Base-by-base conservation (phyloP, 306 rosid genomes). In the Abrus pulchellus region DNA sequence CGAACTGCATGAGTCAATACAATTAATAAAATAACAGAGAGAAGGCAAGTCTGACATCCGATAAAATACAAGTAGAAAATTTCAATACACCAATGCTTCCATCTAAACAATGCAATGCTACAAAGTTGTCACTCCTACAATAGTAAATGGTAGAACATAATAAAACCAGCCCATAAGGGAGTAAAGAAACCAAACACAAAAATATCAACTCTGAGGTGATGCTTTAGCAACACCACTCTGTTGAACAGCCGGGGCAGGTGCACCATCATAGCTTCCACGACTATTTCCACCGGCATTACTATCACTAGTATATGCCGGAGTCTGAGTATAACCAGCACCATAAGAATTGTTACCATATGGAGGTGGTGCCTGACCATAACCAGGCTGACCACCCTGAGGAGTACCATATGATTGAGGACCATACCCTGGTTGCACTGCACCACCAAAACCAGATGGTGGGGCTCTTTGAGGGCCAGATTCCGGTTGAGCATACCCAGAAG, bases 351-450 rank as follows among this genome's bases (percentile, higher is more conserved):
- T 33, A 64, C 75, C 85, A 73, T 94, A 91, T 5, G 97, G 80
- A 1, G 86, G 87, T 1, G 92, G 97, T 1, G 85, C 91, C 85
- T 94, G 98, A 53, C 94, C 97, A 36, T 92, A 94, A 75, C 94
- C 88, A 34, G 90, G 84, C 84, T 86, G 97, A 65, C 88, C 84
- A 9, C 77, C 80, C 49, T 68, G 80, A 56, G 96, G 86, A 30
- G 87, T 91, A 78, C 94, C 94, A 82, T 94, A 94, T 9, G 98
- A 75, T 6, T 91, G 94, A 11, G 97, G 76, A 6, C 85, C 97
- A 55, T 89, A 89, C 2, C 94, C 98, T 0, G 92, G 90, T 62
- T 94, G 98, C 66, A 72, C 88, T 9, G 91, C 86, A 28, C 83
- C 74, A 30, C 96, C 89, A 76, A 82, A 92, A 12, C 85, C 81